Conservation (phyloP, 1,284 basidiomycete genomes). For the Puccinia triticina region DNA sequence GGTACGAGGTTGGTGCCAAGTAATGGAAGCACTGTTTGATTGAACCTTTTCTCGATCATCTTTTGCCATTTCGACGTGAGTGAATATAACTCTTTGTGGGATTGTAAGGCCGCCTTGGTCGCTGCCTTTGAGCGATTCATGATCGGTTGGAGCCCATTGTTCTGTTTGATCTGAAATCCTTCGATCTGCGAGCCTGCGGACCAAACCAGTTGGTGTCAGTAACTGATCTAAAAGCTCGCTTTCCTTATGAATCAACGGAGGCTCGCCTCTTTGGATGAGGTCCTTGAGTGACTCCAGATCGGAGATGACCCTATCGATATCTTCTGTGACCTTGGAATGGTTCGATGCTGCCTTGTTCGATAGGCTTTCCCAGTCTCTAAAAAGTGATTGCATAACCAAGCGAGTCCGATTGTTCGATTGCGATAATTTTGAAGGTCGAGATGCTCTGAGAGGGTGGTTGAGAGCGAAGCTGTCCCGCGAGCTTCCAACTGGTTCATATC, state of each 20-base stretch:
- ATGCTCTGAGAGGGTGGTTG: too few relatives aligned
- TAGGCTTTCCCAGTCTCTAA: slow-evolving; percentile 40
- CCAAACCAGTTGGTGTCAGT: background rate
- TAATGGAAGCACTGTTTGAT: slow-evolving; percentile 43
- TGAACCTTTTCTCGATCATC: slow-evolving; percentile 48
- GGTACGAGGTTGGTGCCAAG: slow-evolving; percentile 29
- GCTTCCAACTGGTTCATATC: too few relatives aligned
- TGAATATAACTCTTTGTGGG: slow-evolving; percentile 44
- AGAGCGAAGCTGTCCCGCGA: too few relatives aligned
- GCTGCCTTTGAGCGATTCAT: slow-evolving; percentile 32
- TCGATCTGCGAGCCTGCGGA: slow-evolving; percentile 20
- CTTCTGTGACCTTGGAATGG: slow-evolving; percentile 3
- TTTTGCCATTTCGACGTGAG: slow-evolving; percentile 47
- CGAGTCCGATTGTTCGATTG: background rate
- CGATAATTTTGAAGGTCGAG: too few relatives aligned
- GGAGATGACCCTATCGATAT: slow-evolving; percentile 36
- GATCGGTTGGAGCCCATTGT: slow-evolving; percentile 34
- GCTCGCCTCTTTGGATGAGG: background rate
- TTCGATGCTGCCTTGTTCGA: slow-evolving; percentile 33
- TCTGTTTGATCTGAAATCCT: slow-evolving; percentile 13
- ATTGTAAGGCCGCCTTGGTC: slow-evolving; percentile 33
- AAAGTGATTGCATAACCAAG: slow-evolving; percentile 39
- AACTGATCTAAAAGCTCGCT: background rate
- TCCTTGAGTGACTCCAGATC: slow-evolving; percentile 36
- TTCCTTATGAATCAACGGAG: background rate